A percentile compares a stretch with the other conserved stretches of the same genome.
phyloP scores from a whole-genome alignment of 2,329 filamentous ascomycete species.

The Colletotrichum viniferum region DNA sequence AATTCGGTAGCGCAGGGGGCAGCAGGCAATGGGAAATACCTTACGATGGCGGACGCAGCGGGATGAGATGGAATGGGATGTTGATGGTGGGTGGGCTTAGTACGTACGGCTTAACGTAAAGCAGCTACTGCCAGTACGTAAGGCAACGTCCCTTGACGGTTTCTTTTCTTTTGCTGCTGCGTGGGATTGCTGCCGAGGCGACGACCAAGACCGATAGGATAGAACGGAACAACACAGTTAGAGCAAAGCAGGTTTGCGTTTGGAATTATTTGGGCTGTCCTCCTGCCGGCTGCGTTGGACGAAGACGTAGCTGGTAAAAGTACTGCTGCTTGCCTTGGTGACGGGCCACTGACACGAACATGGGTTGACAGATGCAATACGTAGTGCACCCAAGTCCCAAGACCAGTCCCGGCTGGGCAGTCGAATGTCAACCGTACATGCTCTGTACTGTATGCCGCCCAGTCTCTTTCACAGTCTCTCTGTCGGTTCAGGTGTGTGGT shows the following conservation, averaged over 20 bases:
- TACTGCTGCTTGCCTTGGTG: background rate
- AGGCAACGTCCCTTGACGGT: background rate
- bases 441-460: background rate
- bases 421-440: background rate
- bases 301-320: background rate
- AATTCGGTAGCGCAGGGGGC: background rate
- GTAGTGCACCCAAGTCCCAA: background rate
- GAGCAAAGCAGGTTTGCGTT: background rate
- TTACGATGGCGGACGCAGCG: constrained; percentile 12
- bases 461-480: background rate
- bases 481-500: background rate
- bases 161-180: background rate
- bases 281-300: background rate
- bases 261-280: background rate
- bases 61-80: constrained; percentile 5
- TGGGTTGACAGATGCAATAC: background rate
- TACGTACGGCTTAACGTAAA: background rate
- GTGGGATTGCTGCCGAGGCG: background rate
- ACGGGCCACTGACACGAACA: background rate
- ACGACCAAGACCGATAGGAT: background rate
- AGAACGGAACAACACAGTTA: background rate
- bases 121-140: background rate
- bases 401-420: background rate
- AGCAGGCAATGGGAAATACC: constrained; percentile 4
- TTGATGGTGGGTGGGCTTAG: background rate